These are phyloP conservation scores for Lizonia empirigonia DNA, from an alignment of 2,329 filamentous ascomycete species.

Conservation along the genomic window DNA sequence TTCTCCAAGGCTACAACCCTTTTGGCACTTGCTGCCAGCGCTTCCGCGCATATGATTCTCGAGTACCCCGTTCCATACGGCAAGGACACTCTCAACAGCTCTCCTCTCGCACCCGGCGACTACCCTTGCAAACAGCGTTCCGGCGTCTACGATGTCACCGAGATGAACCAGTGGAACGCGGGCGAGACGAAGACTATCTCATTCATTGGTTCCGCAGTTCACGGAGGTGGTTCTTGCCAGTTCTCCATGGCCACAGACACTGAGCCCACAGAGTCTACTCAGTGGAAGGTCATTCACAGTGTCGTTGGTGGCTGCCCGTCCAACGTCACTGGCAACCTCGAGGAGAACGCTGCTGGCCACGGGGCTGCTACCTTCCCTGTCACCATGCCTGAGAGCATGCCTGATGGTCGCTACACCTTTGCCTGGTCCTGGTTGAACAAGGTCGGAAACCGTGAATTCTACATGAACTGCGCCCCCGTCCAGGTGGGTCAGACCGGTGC, in stretches of 20 bases:
- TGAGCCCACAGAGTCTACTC: conserved; percentile 62
- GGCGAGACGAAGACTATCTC: conserved; percentile 56
- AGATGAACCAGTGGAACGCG: conserved; percentile 60
- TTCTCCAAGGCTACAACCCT: conserved; percentile 60
- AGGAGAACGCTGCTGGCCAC: conserved; percentile 22
- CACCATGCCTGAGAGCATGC: conserved; percentile 71
- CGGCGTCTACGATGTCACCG: conserved; percentile 58
- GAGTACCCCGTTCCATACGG: conserved; percentile 67
- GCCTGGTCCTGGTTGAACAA: conserved; percentile 97
- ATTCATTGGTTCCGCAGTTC: conserved; percentile 63
- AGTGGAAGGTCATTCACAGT: conserved; percentile 89
- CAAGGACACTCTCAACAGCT: conserved; percentile 59
- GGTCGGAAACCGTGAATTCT: conserved; percentile 91
- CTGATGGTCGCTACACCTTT: conserved; percentile 75
- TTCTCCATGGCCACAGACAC: conserved; percentile 81
- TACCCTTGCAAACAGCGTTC: conserved; percentile 81
- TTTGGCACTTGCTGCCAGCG: conserved; percentile 61
- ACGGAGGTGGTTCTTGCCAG: conserved; percentile 94
- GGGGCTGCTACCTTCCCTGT: conserved; percentile 73
- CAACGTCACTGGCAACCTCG: conserved; percentile 54
- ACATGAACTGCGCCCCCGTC: conserved; percentile 92
- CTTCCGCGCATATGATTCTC: conserved; percentile 79
- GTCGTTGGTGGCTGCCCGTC: conserved; percentile 85
- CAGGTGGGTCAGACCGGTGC: conserved; percentile 62
- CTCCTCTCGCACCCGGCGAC: conserved; percentile 66